Percentiles rank a stretch among this genome's conserved stretches.
These are phyloP conservation scores for Penicillium ochrochloron DNA, from an alignment of 495 filamentous ascomycete species.

Conservation along the genomic window DNA sequence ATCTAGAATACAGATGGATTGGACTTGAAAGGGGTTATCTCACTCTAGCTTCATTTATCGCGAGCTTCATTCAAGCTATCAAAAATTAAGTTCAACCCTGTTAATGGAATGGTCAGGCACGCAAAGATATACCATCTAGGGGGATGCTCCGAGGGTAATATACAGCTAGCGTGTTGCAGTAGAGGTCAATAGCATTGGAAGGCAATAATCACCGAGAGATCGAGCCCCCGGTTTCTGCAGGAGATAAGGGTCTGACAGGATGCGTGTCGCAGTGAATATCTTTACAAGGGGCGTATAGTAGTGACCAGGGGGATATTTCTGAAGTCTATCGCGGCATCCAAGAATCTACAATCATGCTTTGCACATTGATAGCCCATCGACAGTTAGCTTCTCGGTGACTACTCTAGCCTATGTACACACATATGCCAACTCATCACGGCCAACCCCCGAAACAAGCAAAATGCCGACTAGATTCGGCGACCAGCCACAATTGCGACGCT, in stretches of 20 bases:
- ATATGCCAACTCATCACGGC: neutral
- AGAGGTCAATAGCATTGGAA: neutral
- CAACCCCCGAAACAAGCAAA: neutral
- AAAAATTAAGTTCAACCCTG: neutral
- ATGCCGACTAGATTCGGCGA: neutral
- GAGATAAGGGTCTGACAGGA: neutral
- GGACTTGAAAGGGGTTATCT: neutral
- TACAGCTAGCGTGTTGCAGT: neutral
- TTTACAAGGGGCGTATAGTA: neutral
- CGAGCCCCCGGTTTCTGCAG: neutral
- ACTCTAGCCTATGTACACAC: neutral
- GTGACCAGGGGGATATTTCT: neutral
- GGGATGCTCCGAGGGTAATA: neutral
- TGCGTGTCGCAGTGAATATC: neutral
- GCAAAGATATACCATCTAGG: neutral
- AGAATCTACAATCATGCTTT: too few species aligned
- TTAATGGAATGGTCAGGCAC: neutral
- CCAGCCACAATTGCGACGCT: neutral
- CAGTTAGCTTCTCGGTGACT: neutral
- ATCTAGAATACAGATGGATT: neutral
- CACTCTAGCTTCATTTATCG: neutral
- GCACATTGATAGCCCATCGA: neutral
- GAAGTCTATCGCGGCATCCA: neutral
- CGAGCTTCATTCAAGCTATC: neutral
- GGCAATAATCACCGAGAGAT: neutral